These are phyloP conservation scores for Gryganskiella cystojenkinii DNA, from an alignment of 192 early-diverging fungal species.

Conservation along the genomic window DNA sequence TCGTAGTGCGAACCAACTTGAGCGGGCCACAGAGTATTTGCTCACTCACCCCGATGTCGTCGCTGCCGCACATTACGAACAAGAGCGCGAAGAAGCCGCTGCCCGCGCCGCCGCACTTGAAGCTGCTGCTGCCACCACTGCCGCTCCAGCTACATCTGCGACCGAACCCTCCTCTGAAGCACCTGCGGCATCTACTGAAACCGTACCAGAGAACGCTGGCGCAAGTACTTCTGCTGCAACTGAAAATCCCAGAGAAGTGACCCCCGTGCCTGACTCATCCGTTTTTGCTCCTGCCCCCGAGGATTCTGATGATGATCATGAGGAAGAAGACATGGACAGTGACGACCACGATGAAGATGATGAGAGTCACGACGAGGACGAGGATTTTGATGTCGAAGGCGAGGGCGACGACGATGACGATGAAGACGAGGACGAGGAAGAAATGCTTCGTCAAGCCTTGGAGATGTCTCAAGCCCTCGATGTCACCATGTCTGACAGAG, in stretches of 20 bases:
- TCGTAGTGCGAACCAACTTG: slow-evolving; percentile 79
- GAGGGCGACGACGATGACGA: slow-evolving; percentile 43
- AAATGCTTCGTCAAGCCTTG: slow-evolving; percentile 49
- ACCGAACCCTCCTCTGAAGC: slow-evolving; percentile 1
- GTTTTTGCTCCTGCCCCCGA: slow-evolving; percentile 27
- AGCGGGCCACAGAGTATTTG: slow-evolving; percentile 87
- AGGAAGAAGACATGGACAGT: slow-evolving; percentile 6
- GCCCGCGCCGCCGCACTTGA: slow-evolving; percentile 58
- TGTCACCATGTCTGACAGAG: slow-evolving; percentile 11
- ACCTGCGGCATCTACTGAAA: slow-evolving; percentile 21
- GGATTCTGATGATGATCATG: slow-evolving; percentile 35
- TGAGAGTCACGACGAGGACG: slow-evolving; percentile 19
- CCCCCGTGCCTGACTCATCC: neutral
- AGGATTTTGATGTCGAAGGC: slow-evolving; percentile 11
- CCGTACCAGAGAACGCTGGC: neutral
- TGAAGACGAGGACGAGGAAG: slow-evolving; percentile 39
- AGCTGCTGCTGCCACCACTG: neutral
- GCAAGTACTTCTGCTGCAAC: too few species aligned
- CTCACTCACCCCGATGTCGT: slow-evolving; percentile 75
- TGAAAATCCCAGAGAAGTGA: too few species aligned
- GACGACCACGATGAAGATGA: slow-evolving; percentile 33
- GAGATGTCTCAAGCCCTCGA: slow-evolving; percentile 44
- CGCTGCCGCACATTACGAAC: slow-evolving; percentile 48
- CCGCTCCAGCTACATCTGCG: neutral
- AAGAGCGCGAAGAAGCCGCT: slow-evolving; percentile 49